Conservation (phyloP, 202 grass and related monocot genomes). For the Eragrostis tef region DNA sequence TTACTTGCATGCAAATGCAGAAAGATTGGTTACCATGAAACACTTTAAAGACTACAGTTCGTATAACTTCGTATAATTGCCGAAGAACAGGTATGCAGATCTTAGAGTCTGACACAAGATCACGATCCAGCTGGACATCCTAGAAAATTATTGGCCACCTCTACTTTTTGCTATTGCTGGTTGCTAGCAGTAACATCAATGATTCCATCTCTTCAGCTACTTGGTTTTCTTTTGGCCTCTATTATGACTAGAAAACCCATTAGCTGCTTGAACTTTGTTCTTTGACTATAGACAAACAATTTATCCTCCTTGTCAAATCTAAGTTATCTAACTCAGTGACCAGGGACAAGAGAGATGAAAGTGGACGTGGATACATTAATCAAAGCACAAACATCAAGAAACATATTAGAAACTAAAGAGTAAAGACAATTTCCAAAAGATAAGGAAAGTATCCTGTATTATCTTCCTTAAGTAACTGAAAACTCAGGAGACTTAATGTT, state of each 20-base stretch:
- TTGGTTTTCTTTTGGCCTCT: not conserved
- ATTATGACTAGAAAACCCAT: constrained; percentile 6
- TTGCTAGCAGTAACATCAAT: constrained; percentile 21
- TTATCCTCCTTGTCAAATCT: not conserved
- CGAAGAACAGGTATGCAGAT: too few relatives aligned
- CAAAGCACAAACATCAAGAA: constrained; percentile 8
- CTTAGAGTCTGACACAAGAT: too few relatives aligned
- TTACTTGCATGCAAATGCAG: not conserved
- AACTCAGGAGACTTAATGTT: too few relatives aligned
- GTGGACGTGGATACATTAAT: not conserved
- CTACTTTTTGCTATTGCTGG: not conserved
- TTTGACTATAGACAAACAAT: not conserved
- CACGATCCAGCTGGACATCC: not conserved
- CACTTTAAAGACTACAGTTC: not conserved
- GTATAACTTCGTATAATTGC: too few relatives aligned
- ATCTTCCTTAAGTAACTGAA: constrained; percentile 7
- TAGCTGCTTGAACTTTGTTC: not conserved
- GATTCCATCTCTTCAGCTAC: constrained; percentile 4
- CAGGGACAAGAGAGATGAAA: not conserved
- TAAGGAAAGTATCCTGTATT: not conserved
- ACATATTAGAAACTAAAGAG: not conserved
- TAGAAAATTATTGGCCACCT: not conserved
- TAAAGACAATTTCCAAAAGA: not conserved
- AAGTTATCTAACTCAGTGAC: not conserved
- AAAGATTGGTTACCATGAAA: not conserved